Evolutionary conservation across 352 stramenopile genomes (phyloP).

Genomic region (Blastocystis sp.): DNA sequence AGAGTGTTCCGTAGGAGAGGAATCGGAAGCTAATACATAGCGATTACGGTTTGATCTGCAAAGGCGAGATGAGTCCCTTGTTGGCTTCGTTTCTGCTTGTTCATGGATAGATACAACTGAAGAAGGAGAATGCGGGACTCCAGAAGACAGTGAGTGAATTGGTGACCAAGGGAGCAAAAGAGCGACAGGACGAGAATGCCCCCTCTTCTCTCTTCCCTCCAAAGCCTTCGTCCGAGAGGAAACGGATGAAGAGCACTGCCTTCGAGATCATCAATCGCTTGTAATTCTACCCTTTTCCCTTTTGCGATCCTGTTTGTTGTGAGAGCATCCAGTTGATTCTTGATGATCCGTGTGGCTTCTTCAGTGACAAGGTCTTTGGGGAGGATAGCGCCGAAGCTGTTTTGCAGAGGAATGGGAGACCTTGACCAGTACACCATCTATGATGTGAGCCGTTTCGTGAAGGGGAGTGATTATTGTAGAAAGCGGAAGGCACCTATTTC

Average conservation of each 20-base stretch:
- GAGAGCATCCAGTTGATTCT: not conserved
- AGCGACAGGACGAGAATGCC: not conserved
- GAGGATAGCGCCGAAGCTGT: not conserved
- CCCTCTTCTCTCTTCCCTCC: not conserved
- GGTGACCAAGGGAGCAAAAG: not conserved
- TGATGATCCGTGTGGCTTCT: conserved; percentile 11
- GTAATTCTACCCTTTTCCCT: conserved; percentile 14
- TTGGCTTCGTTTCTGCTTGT: not conserved
- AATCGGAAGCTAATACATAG: not conserved
- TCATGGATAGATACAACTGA: conserved; percentile 12
- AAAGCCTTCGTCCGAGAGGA: not conserved
- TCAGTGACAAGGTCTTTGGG: conserved; percentile 15
- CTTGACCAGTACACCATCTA: conserved; percentile 66
- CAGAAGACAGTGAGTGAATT: not conserved
- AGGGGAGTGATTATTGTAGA: conserved; percentile 5
- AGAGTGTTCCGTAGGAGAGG: not conserved
- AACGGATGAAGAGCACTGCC: not conserved
- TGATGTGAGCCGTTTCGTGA: conserved; percentile 3
- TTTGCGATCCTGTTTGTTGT: conserved; percentile 1
- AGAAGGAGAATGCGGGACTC: conserved; percentile 8
- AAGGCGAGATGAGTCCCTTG: not conserved
- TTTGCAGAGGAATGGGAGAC: not conserved
- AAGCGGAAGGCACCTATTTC: conserved; percentile 62
- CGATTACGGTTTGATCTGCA: not conserved
- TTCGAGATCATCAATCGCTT: not conserved